Base-by-base conservation (phyloP, 2,329 filamentous ascomycete genomes). In the Cladophialophora immunda region DNA sequence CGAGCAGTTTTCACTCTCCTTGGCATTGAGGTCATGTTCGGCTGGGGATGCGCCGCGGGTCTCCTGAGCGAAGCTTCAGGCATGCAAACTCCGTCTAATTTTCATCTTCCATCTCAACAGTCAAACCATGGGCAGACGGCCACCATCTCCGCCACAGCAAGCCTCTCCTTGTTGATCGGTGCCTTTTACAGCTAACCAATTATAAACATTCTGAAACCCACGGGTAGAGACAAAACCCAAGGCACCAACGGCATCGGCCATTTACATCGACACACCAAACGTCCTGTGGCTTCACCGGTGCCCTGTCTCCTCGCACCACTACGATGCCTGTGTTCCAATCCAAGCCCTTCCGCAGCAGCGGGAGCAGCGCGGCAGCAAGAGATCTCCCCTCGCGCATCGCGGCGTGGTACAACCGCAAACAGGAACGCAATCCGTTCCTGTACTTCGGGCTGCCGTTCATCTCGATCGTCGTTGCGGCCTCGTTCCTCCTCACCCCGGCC, bases 391-490 rank as follows among this genome's bases (percentile, higher is more conserved):
- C 64, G 36, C 87, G 86, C 11, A 81, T 97, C 73, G 92, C 91
- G 58, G 86, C 90, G 65, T 84, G 84, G 69, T 99, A 99, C 82
- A 92, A 95, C 65, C 82, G 86, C 34, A 79, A 87, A 67, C 87
- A 99, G 72, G 84, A 87, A 66, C 90, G 86, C 75, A 93, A 92
- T 74, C 96, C 95, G 0, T 99, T 99, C 78, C 82, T 93, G 30
- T 87, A 97, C 70, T 99, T 99, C 77, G 96, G 96, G 1, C 85
- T 99, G 3, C 96, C 95, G 0, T 99, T 99, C 79, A 87, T 99
- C 72, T 82, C 87, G 64, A 90, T 97, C 66, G 97, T 99, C 76
- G 88, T 99, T 29, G 92, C 90, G 1, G 94, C 93, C 0, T 97
- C 92, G 2, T 99, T 99, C 79, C 91, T 97, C 74, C 86, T 99